phyloP scores from a whole-genome alignment of 2,329 filamentous ascomycete genomes.

The Saccharata proteae region DNA sequence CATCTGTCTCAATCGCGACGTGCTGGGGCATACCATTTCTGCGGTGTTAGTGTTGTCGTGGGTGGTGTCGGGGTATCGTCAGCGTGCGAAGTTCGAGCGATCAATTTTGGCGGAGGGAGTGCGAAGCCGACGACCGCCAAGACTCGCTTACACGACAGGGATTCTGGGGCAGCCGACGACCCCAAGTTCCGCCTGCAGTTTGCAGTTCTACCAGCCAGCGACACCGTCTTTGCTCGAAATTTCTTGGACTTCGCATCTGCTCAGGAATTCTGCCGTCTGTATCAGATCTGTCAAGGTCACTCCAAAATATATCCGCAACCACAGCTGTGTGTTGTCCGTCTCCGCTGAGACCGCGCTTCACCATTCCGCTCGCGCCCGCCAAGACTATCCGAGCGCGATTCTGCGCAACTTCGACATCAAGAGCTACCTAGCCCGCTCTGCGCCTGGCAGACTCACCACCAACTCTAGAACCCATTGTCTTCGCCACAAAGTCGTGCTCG shows the following conservation, averaged over 20 bases:
- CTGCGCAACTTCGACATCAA: no score
- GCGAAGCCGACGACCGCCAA: constrained; percentile 9
- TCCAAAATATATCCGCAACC: no score
- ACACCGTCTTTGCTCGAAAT: no score
- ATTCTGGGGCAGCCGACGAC: no score
- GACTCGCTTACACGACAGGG: constrained; percentile 8
- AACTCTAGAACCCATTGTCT: not conserved
- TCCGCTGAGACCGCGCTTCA: constrained; percentile 2
- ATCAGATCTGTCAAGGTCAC: no score
- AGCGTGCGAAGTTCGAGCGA: constrained; percentile 9
- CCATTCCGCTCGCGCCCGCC: no score
- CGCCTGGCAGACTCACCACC: not conserved
- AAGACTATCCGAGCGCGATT: no score
- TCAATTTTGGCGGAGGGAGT: constrained; percentile 10
- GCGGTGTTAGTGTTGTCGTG: constrained; percentile 20
- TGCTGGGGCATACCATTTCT: constrained; percentile 25
- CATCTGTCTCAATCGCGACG: no score
- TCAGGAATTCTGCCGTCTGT: no score
- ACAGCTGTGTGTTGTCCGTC: constrained; percentile 4
- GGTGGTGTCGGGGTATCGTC: constrained; percentile 19
- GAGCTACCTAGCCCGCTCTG: not conserved
- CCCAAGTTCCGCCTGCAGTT: no score
- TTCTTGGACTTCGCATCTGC: no score
- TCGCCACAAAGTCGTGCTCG: constrained; percentile 22
- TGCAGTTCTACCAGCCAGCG: no score